Conservation (phyloP, 202 grass and related monocot genomes). For the Elaeis oleifera region DNA sequence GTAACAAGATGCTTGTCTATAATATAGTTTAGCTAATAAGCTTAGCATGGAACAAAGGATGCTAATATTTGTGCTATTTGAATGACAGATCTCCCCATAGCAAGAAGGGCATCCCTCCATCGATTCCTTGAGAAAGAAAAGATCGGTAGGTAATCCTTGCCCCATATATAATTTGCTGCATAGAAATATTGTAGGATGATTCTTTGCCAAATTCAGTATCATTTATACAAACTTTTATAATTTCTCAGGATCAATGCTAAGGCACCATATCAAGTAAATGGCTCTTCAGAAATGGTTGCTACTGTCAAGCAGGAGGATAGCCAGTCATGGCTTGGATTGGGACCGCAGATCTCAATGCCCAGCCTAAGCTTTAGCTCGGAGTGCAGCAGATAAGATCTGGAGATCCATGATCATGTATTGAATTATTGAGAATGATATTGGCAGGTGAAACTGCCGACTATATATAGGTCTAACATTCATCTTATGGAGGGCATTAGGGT, state of each 20-base stretch:
- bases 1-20: too few species aligned
- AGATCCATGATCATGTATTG: too few species aligned
- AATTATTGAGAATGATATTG: too few species aligned
- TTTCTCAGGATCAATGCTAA: constrained; percentile 10
- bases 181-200: neutral
- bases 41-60: too few species aligned
- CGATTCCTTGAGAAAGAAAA: constrained; percentile 71
- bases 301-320: neutral
- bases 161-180: neutral
- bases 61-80: too few species aligned
- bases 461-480: too few species aligned
- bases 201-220: neutral
- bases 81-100: constrained; percentile 30
- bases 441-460: too few species aligned
- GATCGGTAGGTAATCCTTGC: constrained; percentile 33
- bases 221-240: neutral
- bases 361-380: neutral
- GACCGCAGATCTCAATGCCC: neutral
- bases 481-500: too few species aligned
- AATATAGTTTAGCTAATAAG: too few species aligned
- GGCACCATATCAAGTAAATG: constrained; percentile 11
- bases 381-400: neutral
- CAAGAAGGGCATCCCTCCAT: constrained; percentile 52
- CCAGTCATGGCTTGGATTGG: constrained; percentile 12
- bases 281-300: neutral